Evolutionary conservation across 2,329 filamentous ascomycete species (phyloP), one percentile per base, ranked within the genome.

Genomic region (Aspergillus ochraceoroseus): DNA sequence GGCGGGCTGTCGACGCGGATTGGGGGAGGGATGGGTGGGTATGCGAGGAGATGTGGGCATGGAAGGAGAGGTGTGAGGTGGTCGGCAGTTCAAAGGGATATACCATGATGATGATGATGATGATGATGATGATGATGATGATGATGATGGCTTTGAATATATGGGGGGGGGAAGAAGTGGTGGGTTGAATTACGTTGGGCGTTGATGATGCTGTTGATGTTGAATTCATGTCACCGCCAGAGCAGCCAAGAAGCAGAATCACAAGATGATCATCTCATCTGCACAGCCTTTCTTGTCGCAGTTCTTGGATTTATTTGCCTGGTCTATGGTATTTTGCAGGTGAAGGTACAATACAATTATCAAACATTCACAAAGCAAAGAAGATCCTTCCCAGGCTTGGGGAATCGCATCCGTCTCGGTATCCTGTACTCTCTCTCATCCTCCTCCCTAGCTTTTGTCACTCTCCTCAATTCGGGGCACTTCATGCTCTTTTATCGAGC

Each of bases 11-110:
- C 51, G 88, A 89, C 14, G 87, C 83, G 39, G 79, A 77, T 54
- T 90, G 77, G 15, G 88, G 87, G 28, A 98, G 75, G 0, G 90
- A 95, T 3, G 92, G 90, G 65, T 96, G 90, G 2, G 87, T 87
- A 49, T 82, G 78, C 57, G 85, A 90, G 54, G 70, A 76, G 65
- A 94, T 83, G 64, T 74, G 84, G 25, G 82, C 74, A 14, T 85
- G 83, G 61, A 95, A 90, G 37, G 85, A 82, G 59, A 94, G 83
- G 38, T 83, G 79, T 22, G 88, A 94, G 4, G 90, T 95, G 1
- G 90, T 96, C 2, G 92, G 89, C 20, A 96, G 79, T 7, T 78
- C 70, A 58, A 95, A 95, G 8, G 85, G 84, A 61, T 86, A 96
- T 20, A 90, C 89, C 92, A 96, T 96, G 39, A 31, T 58, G 57